Evolutionary conservation across 2,329 filamentous ascomycete genomes (phyloP).

Genomic region (Clonostachys rhizophaga): DNA sequence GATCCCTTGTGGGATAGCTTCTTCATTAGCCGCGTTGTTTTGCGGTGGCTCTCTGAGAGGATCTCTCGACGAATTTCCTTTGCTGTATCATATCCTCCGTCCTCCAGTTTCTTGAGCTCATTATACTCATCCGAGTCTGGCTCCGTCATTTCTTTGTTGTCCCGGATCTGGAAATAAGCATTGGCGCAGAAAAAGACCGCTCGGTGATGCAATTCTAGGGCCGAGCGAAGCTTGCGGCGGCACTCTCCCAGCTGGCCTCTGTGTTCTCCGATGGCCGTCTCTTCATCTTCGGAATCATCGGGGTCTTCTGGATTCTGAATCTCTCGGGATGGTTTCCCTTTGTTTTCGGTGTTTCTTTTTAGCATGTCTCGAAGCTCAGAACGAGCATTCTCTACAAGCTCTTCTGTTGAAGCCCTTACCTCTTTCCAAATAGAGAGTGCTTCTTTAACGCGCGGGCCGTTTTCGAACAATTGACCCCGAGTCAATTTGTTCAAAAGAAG

Average conservation of each 20-base stretch:
- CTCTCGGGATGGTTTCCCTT: not conserved
- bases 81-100: conserved; percentile 69
- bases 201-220: conserved; percentile 76
- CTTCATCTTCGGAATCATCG: conserved; percentile 16
- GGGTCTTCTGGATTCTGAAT: not conserved
- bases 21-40: conserved; percentile 49
- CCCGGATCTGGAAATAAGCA: conserved; percentile 78
- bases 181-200: conserved; percentile 83
- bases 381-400: conserved; percentile 60
- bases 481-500: conserved; percentile 60
- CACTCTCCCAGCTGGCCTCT: conserved; percentile 47
- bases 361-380: conserved; percentile 51
- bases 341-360: not conserved
- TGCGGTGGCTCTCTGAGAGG: conserved; percentile 45
- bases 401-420: conserved; percentile 41
- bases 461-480: conserved; percentile 75
- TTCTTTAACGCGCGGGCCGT: conserved; percentile 60
- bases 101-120: conserved; percentile 65
- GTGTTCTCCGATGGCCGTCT: conserved; percentile 22
- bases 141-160: conserved; percentile 56
- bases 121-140: conserved; percentile 65
- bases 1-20: conserved; percentile 49
- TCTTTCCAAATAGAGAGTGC: conserved; percentile 68
- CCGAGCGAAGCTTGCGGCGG: conserved; percentile 61
- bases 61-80: conserved; percentile 77